Base-by-base conservation (phyloP, 148 eudicot species). In the Dysphania ambrosioides region DNA sequence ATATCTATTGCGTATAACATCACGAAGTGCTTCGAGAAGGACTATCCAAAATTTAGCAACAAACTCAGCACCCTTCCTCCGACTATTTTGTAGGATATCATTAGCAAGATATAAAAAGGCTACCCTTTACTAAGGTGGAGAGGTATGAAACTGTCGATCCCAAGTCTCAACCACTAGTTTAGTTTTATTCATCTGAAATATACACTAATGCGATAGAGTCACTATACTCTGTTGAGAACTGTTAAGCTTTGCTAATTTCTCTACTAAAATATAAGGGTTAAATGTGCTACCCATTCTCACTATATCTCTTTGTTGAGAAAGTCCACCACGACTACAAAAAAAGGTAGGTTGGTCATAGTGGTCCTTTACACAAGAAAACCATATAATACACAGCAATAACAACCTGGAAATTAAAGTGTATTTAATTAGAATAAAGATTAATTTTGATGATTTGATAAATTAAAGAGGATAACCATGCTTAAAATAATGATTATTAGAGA, bases 201-300 rank as follows among this genome's bases (percentile, higher is more conserved):
- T 92, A 85, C 98, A 94, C 98, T 97, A 94, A 81, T 92, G 97
- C 31, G 98, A 94, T 72, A 94, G 79, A 84, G 98, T 91, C 74
- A 90, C 98, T 68, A 94, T 94, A 85, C 98, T 94, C 81, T 90
- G 91, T 84, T 94, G 97, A 67, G 98, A 79, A 66, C 66, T 87
- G 76, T 91, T 94, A 76, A 94, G 96, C 87, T 90, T 91, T 40
- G 85, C 67, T 82, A 94, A 74, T 84, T 94, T 94, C 29, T 90
- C 97, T 78, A 79, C 78, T 72, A 94, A 81, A 82, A 94, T 91
- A 75, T 90, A 96, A 29, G 96, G 89, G 79, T 90, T 92, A 73
- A 94, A 94, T 66, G 90, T 79, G 75, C 96, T 83, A 18, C 88
- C 87, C 98, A 93, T 93, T 74, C 49, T 67, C 27, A 10, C 47